A percentile compares a stretch with the other conserved stretches of the same genome.
Conservation (phyloP, 2,329 filamentous ascomycete species). For the Curvularia lunata region DNA sequence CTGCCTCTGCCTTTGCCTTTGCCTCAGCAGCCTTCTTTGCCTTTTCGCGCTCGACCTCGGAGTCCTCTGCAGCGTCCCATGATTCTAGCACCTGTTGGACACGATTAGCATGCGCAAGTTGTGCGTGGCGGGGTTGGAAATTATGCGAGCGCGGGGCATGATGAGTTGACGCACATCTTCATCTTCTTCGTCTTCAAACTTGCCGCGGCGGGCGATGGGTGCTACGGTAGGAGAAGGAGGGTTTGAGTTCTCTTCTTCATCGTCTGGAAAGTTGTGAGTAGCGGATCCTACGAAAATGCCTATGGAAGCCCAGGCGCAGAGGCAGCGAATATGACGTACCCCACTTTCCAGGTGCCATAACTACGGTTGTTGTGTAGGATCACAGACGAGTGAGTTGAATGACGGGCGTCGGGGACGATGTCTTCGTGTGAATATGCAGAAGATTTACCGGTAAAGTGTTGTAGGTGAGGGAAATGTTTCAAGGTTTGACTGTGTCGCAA, state of each 20-base stretch:
- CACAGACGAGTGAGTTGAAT: conserved; percentile 4
- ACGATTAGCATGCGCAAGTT: conserved; percentile 25
- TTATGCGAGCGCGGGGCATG: conserved; percentile 23
- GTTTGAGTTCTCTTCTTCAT: conserved; percentile 64
- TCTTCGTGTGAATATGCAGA: conserved; percentile 6
- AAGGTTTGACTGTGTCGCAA: conserved; percentile 32
- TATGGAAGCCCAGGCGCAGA: conserved; percentile 26
- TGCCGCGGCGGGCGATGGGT: conserved; percentile 61
- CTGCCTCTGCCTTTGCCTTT: conserved; percentile 87
- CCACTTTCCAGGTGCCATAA: conserved; percentile 51
- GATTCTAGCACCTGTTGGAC: conserved; percentile 80
- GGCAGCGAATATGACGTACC: conserved; percentile 49
- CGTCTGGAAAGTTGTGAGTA: conserved; percentile 47
- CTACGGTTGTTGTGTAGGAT: conserved; percentile 25
- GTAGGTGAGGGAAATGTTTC: conserved; percentile 23
- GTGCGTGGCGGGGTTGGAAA: conserved; percentile 25
- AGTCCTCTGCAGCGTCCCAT: conserved; percentile 97
- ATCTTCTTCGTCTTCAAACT: conserved; percentile 92
- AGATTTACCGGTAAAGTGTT: conserved; percentile 15
- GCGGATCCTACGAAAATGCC: not conserved
- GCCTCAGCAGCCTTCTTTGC: conserved; percentile 82
- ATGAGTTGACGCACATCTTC: conserved; percentile 69
- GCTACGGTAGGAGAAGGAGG: conserved; percentile 56
- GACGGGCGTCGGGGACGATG: not conserved
- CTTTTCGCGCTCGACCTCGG: conserved; percentile 95